phyloP scores from a whole-genome alignment of 1,284 basidiomycete genomes.

The Puccinia sorghi region DNA sequence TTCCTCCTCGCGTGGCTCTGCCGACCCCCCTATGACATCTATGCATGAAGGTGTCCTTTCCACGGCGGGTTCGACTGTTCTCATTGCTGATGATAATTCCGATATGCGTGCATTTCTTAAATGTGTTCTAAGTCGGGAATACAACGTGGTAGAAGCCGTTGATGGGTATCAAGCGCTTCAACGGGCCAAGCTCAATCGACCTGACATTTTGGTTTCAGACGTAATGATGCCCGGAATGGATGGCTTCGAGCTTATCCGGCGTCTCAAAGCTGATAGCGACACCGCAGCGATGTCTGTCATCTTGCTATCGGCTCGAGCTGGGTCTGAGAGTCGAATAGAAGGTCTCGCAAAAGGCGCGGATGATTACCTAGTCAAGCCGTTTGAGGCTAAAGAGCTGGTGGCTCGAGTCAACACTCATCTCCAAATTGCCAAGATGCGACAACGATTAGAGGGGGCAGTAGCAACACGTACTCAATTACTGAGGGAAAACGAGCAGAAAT shows the following conservation, averaged over 20 bases:
- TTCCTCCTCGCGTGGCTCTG: slow-evolving; percentile 14
- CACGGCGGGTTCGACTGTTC: slow-evolving; percentile 42
- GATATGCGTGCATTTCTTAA: slow-evolving; percentile 53
- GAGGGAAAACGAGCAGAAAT: slow-evolving; percentile 53
- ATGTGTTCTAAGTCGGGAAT: slow-evolving; percentile 53
- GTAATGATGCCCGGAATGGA: slow-evolving; percentile 54
- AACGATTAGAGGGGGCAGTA: slow-evolving; percentile 54
- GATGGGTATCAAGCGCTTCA: slow-evolving; percentile 54
- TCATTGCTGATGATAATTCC: slow-evolving; percentile 51
- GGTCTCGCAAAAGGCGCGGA: slow-evolving; percentile 55
- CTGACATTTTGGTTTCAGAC: slow-evolving; percentile 54
- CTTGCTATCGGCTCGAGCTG: slow-evolving; percentile 55
- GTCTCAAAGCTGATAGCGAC: slow-evolving; percentile 51
- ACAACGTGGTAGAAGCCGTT: slow-evolving; percentile 52
- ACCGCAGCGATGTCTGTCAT: slow-evolving; percentile 54
- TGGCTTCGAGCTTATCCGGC: slow-evolving; percentile 53
- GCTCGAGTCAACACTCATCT: slow-evolving; percentile 55
- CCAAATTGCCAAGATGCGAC: slow-evolving; percentile 55
- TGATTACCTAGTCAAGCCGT: slow-evolving; percentile 55
- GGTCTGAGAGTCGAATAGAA: slow-evolving; percentile 54
- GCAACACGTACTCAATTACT: slow-evolving; percentile 54
- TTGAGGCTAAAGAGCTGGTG: slow-evolving; percentile 55
- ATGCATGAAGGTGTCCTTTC: slow-evolving; percentile 24
- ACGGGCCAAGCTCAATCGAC: slow-evolving; percentile 51
- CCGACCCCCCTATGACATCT: slow-evolving; percentile 3